phyloP scores from a whole-genome alignment of 2,329 filamentous ascomycete species.

The Paecilomyces dactylethromorphus region DNA sequence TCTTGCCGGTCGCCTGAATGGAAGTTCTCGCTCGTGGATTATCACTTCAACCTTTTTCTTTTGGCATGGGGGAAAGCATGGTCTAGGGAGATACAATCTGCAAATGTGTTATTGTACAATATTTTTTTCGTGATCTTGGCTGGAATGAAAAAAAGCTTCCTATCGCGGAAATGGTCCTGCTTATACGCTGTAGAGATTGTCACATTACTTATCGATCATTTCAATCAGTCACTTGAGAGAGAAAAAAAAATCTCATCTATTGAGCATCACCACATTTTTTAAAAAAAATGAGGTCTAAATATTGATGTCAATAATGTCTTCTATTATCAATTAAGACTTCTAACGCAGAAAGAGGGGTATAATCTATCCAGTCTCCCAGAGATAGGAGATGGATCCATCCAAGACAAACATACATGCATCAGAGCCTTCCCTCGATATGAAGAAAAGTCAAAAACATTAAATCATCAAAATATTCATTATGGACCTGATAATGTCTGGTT shows the following conservation, averaged over 20 bases:
- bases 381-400: not conserved
- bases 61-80: conserved; percentile 16
- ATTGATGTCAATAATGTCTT: no score
- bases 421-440: not conserved
- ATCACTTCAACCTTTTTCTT: not conserved
- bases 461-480: not conserved
- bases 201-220: no score
- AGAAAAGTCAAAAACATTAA: not conserved
- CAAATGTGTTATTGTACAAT: not conserved
- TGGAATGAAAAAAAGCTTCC: not conserved
- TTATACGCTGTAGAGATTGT: not conserved
- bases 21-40: not conserved
- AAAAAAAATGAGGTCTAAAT: no score
- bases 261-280: no score
- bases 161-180: not conserved
- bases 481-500: not conserved
- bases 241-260: no score
- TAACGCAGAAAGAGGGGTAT: not conserved
- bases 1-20: not conserved
- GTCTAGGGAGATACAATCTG: not conserved
- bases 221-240: no score
- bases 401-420: not conserved
- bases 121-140: conserved; percentile 2
- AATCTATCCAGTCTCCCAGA: not conserved
- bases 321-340: not conserved